Base-by-base conservation (phyloP, 495 filamentous ascomycete species). In the Umbilicaria muhlenbergii region DNA sequence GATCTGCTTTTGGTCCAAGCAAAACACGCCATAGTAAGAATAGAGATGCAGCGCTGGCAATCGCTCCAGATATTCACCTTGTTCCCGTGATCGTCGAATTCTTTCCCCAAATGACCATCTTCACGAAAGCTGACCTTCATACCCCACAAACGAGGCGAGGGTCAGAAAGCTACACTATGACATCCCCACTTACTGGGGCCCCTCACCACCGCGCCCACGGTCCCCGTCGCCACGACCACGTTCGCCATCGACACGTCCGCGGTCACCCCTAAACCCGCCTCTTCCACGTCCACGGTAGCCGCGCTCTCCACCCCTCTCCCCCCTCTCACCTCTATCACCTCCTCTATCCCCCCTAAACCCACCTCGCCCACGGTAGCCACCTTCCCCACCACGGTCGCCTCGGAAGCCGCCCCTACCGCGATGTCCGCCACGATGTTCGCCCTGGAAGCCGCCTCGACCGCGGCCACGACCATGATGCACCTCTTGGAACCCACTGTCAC, bases 211-310 rank as follows among this genome's bases (percentile, higher is more conserved):
- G 24, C 24, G 24, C 24, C 24, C 24, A 28, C 24, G 24, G 3
- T 28, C 24, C 24, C 24, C 42, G 19, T 54, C 51, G 19, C 51
- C 51, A 46, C 48, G 48, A 28, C 51, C 51, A 35, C 45, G 45
- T 31, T 40, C 38, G 13, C 38, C 42, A 16, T 54, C 51, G n/a
- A n/a, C n/a, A n/a, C 48, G 48, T 34, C 51, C 51, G 32, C 45
- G 45, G 24, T 41, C 38, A 12, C 39, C 44, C 32, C 48, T 38
- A 33, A 39, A 44, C 37, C 50, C 50, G 34, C 15, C 50, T 74
- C 53, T 82, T 84, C 39, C 89, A 81, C 58, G 80, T 81, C 32
- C 88, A 83, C 54, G 83, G 83, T 28, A 21, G 19, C 57, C 51
- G 32, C 61, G 56, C 34, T 46, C 49, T 36, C 61, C 58, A 36